Evolutionary conservation across 768 basidiomycete genomes (phyloP), one percentile per base, ranked within the genome.

Genomic region (Royoungia palumana): DNA sequence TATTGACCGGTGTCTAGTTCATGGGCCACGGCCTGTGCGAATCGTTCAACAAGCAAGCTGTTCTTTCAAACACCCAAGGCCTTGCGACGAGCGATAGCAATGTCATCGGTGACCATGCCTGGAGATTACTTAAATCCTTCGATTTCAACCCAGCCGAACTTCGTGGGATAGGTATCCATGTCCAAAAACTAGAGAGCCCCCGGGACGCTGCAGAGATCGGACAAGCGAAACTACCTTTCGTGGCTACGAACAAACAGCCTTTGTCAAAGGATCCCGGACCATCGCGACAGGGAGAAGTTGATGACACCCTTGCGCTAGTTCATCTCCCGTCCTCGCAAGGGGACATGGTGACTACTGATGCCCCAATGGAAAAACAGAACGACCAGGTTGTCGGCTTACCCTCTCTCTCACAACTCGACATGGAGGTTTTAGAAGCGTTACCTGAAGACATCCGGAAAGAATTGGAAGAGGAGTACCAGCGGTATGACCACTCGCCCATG

Each of bases 21-120:
- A 77, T 97, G 60, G 94, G 95, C 0, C 94, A 96, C 59, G 94
- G 95, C 11, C 68, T 77, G 4, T 95, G 92, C 61, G 84, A 92
- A 46, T 73, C 80, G 2, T 91, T 85, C 72, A 93, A 80, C 66
- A 89, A 87, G 62, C 86, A 91, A 61, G 70, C 73, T 0, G 62
- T 81, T 2, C 69, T 94, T 3, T 63, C 75, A 4, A 81, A 76
- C 6, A 73, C 77, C 5, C 80, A 78, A 16, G 86, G 87, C 1
- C 72, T 73, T 19, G 81, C 90, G 6, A 93, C 93, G 0, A 85
- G 80, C 61, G 85, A 96, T 53, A 70, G 77, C 13, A 75, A 71
- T 34, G 68, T 83, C 32, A 86, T 99, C 35, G 89, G 83, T 0
- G 77, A 83, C 21, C 82, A 84, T 51, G 87, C 90, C 6, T 89